phyloP scores from a whole-genome alignment of 2,329 filamentous ascomycete genomes.

The Lasiodiplodia hormozganensis region DNA sequence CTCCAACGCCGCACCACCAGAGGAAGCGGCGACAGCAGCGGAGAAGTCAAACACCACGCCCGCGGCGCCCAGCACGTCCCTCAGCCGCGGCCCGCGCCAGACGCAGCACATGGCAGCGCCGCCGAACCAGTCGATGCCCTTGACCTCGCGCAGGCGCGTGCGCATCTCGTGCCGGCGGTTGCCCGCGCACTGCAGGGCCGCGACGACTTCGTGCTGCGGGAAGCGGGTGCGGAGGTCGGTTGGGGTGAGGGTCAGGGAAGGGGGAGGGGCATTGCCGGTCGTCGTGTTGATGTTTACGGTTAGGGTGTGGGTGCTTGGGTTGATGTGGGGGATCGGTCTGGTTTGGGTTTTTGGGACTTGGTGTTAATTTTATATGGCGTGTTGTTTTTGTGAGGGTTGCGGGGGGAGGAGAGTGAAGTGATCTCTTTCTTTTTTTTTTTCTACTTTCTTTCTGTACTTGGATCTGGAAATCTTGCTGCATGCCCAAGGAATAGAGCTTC shows the following conservation, averaged over 20 bases:
- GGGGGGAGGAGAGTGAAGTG: neutral
- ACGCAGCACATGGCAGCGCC: constrained; percentile 67
- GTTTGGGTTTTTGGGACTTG: neutral
- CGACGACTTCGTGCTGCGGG: constrained; percentile 61
- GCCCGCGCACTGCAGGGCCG: constrained; percentile 66
- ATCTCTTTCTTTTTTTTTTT: neutral
- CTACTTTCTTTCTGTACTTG: neutral
- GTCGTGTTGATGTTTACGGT: constrained; percentile 45
- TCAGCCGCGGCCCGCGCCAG: constrained; percentile 62
- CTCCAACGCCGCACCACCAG: neutral
- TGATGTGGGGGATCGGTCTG: constrained; percentile 57
- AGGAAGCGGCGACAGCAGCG: neutral
- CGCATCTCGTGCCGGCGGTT: constrained; percentile 68
- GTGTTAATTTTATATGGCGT: neutral
- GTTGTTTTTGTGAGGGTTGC: neutral
- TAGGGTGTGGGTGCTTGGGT: constrained; percentile 50
- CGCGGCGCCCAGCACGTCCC: constrained; percentile 54
- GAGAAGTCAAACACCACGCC: neutral
- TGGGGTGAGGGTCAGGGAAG: constrained; percentile 52
- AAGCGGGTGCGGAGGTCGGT: constrained; percentile 54
- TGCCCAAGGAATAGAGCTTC: neutral
- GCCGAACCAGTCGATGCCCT: constrained; percentile 67
- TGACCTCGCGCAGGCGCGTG: constrained; percentile 64
- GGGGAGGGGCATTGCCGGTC: neutral
- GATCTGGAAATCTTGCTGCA: neutral